Percentiles rank a stretch among this genome's conserved stretches.
These are phyloP conservation scores for Theobroma cacao DNA, from an alignment of 345 rosid species.

Conservation along the genomic window DNA sequence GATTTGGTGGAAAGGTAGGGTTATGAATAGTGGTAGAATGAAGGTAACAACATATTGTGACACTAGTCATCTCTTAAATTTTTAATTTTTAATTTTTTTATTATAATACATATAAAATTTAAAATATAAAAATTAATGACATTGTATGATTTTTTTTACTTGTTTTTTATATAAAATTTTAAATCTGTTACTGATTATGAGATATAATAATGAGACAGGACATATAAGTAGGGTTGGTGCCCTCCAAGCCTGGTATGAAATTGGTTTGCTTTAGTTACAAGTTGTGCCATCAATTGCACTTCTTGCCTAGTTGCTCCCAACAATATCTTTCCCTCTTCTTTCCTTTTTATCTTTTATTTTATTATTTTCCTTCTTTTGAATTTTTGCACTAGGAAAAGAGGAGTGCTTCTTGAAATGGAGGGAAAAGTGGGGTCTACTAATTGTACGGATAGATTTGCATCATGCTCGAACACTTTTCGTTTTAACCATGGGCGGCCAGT, in stretches of 20 bases:
- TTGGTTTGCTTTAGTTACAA: conserved; percentile 33
- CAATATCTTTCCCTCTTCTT: neutral
- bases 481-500: too few relatives aligned
- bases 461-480: neutral
- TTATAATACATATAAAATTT: too few relatives aligned
- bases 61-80: too few relatives aligned
- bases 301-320: neutral
- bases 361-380: neutral
- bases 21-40: neutral
- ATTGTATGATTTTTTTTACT: too few relatives aligned
- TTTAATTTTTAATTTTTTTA: too few relatives aligned
- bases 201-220: neutral
- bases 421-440: conserved; percentile 2
- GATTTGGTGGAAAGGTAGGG: conserved; percentile 1
- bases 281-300: conserved; percentile 31
- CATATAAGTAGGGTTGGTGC: neutral
- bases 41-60: too few relatives aligned
- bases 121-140: too few relatives aligned
- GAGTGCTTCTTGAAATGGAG: neutral
- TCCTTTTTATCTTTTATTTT: neutral
- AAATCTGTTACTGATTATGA: too few relatives aligned
- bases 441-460: neutral
- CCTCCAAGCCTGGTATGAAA: neutral
- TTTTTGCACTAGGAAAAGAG: neutral
- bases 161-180: too few relatives aligned